These are phyloP conservation scores for Starmerella tilneyi DNA, from an alignment of 805 yeast genomes.

Conservation along the genomic window DNA sequence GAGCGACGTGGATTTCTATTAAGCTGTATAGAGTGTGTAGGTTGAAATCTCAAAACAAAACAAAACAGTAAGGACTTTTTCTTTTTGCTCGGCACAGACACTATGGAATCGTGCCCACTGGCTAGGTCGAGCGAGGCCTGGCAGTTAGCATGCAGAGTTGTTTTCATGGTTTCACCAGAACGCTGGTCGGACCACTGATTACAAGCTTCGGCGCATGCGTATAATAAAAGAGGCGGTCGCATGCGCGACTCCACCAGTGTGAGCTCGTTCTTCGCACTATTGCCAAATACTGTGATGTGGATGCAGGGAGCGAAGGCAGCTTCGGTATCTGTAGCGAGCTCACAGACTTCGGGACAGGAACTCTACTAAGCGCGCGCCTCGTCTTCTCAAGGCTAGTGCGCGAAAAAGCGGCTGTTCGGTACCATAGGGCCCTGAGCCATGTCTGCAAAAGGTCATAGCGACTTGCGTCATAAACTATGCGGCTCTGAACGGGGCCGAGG, in stretches of 20 bases:
- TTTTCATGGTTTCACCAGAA: constrained; percentile 10
- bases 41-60: not conserved
- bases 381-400: not conserved
- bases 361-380: not conserved
- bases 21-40: too few relatives aligned
- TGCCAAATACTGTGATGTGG: not conserved
- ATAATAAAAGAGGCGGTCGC: constrained; percentile 3
- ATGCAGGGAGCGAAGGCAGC: not conserved
- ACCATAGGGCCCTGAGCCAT: not conserved
- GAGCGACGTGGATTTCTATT: not conserved
- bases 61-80: too few relatives aligned
- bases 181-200: constrained; percentile 15
- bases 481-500: constrained; percentile 5
- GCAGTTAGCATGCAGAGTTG: not conserved
- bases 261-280: not conserved
- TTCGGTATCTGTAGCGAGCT: not conserved
- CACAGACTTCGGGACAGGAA: not conserved
- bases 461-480: constrained; percentile 11
- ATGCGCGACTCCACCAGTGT: not conserved
- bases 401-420: not conserved
- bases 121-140: too few relatives aligned
- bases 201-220: constrained; percentile 13
- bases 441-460: constrained; percentile 10
- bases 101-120: too few relatives aligned
- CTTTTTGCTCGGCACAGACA: too few relatives aligned